phyloP scores from a whole-genome alignment of 495 filamentous ascomycete genomes.

The Penicillium malachiteum region DNA sequence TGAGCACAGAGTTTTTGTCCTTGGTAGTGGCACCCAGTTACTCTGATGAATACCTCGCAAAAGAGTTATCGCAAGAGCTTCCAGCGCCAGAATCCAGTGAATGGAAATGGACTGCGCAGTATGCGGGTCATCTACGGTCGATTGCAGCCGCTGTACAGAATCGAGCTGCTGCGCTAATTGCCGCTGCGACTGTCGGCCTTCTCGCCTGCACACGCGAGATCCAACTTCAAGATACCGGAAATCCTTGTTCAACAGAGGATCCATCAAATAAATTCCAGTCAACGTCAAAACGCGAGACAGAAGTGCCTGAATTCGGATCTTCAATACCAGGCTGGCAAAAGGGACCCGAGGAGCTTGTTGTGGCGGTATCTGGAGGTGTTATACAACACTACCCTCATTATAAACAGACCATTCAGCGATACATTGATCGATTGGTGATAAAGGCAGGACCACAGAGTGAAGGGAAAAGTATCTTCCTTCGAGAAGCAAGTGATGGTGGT shows the following conservation, averaged over 20 bases:
- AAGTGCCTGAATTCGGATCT: constrained; percentile 6
- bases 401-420: constrained; percentile 57
- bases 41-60: constrained; percentile 36
- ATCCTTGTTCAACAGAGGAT: neutral
- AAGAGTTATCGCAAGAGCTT: constrained; percentile 46
- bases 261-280: neutral
- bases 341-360: constrained; percentile 56
- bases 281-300: neutral
- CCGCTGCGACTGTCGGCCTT: constrained; percentile 63
- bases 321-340: constrained; percentile 24
- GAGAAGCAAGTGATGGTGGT: constrained; percentile 67
- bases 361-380: constrained; percentile 71
- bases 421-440: constrained; percentile 58
- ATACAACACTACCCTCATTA: constrained; percentile 72
- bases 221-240: constrained; percentile 19
- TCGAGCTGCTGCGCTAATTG: constrained; percentile 62
- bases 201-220: constrained; percentile 63
- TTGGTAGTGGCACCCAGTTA: constrained; percentile 48
- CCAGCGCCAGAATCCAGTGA: constrained; percentile 38
- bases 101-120: constrained; percentile 58
- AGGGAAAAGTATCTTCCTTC: constrained; percentile 56
- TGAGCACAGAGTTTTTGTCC: constrained; percentile 66
- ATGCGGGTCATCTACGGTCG: constrained; percentile 48
- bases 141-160: constrained; percentile 60
- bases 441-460: constrained; percentile 46